Conservation (phyloP, 495 filamentous ascomycete genomes). For the Lophiostoma macrostomum region DNA sequence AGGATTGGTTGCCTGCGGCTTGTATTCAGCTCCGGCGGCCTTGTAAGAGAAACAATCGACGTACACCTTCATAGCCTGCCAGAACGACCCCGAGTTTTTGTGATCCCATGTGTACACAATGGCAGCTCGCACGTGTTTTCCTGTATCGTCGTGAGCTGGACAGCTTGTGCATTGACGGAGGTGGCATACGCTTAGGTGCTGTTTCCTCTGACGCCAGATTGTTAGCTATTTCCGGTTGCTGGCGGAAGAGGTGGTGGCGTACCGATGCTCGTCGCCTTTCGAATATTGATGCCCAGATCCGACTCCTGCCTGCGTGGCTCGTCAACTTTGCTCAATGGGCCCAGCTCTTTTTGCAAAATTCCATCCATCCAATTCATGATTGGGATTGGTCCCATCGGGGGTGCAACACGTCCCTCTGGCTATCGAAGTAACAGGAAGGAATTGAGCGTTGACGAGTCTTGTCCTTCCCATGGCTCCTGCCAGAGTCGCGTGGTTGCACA, state of each 20-base stretch:
- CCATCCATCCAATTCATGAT: too few species aligned
- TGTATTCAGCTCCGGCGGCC: not conserved
- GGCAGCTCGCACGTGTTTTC: slow-evolving; percentile 95
- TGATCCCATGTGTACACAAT: slow-evolving; percentile 99
- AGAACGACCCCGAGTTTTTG: slow-evolving; percentile 93
- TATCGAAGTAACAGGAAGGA: too few species aligned
- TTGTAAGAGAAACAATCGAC: slow-evolving; percentile 30
- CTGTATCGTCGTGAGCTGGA: slow-evolving; percentile 42
- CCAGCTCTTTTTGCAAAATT: too few species aligned
- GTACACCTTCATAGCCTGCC: slow-evolving; percentile 98
- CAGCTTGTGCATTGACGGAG: not conserved
- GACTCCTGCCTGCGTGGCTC: slow-evolving; percentile 69
- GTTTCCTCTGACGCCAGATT: slow-evolving; percentile 66
- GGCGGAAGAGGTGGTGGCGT: slow-evolving; percentile 29
- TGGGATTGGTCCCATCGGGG: too few species aligned
- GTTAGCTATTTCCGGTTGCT: slow-evolving; percentile 11
- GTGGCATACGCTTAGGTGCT: slow-evolving; percentile 76
- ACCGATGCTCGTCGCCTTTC: slow-evolving; percentile 90
- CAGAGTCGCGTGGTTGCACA: too few species aligned
- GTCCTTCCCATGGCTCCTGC: too few species aligned
- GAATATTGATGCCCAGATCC: slow-evolving; percentile 91
- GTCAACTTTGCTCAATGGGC: too few species aligned
- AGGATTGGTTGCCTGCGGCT: slow-evolving; percentile 80
- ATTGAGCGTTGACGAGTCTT: too few species aligned
- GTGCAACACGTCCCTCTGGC: too few species aligned